Conservation (phyloP, 768 basidiomycete species). For the Rhizopogon vesiculosus region DNA sequence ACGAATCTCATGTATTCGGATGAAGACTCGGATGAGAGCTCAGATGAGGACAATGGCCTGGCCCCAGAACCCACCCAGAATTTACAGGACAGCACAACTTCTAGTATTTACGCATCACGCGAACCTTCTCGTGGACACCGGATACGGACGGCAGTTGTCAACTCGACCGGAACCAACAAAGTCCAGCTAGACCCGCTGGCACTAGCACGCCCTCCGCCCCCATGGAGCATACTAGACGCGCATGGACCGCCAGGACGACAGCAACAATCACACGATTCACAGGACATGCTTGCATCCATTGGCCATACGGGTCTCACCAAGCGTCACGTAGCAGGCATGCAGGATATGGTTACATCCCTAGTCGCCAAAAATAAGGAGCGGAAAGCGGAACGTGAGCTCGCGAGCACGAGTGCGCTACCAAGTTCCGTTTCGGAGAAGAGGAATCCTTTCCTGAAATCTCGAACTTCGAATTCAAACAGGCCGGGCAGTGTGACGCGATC, state of each 20-base stretch:
- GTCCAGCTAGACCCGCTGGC: conserved; percentile 18
- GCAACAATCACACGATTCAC: not conserved
- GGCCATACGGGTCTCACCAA: conserved; percentile 23
- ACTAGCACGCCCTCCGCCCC: conserved; percentile 20
- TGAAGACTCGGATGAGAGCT: not conserved
- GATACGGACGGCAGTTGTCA: not conserved
- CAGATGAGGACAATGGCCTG: not conserved
- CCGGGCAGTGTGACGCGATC: not conserved
- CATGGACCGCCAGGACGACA: not conserved
- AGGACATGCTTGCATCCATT: conserved; percentile 7
- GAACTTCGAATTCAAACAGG: not conserved
- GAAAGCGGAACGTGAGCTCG: conserved; percentile 18
- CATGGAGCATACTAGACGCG: conserved; percentile 15
- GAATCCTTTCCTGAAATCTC: conserved; percentile 19
- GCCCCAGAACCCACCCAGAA: not conserved
- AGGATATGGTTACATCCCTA: conserved; percentile 16
- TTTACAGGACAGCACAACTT: not conserved
- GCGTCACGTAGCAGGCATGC: conserved; percentile 14
- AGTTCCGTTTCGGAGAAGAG: conserved; percentile 2
- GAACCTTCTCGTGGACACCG: not conserved
- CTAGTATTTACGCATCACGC: not conserved
- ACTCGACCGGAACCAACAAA: not conserved
- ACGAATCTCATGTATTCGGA: not conserved
- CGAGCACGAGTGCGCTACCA: conserved; percentile 3
- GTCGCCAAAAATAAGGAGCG: conserved; percentile 10